Conservation (phyloP, 768 basidiomycete genomes). For the Lenzites betulinus region DNA sequence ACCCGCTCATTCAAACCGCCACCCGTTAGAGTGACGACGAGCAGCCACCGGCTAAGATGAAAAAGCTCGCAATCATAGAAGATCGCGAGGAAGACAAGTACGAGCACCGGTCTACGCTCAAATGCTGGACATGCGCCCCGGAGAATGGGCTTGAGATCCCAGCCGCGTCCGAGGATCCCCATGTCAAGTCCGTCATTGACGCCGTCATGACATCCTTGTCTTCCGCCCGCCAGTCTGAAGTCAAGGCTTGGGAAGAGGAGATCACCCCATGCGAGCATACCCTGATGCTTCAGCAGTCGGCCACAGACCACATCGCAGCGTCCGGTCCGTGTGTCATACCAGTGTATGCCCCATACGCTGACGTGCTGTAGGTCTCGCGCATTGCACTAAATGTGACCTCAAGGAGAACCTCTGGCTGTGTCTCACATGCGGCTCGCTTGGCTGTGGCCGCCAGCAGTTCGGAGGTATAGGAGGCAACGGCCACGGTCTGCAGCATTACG, state of each 20-base stretch:
- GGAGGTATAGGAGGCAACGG: constrained; percentile 86
- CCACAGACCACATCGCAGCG: constrained; percentile 49
- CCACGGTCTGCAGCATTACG: constrained; percentile 81
- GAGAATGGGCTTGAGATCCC: constrained; percentile 48
- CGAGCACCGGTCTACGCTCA: constrained; percentile 61
- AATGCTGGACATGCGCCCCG: constrained; percentile 76
- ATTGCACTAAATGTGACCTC: constrained; percentile 82
- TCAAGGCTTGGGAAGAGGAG: constrained; percentile 98
- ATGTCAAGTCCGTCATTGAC: constrained; percentile 61
- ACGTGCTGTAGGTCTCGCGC: constrained; percentile 61
- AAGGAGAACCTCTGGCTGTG: constrained; percentile 96
- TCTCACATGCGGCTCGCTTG: constrained; percentile 84
- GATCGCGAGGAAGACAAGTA: constrained; percentile 91
- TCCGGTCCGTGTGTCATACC: constrained; percentile 44
- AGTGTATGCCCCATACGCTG: background rate
- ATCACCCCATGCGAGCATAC: constrained; percentile 85
- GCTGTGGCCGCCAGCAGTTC: constrained; percentile 85
- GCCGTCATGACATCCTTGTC: constrained; percentile 81
- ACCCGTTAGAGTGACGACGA: constrained; percentile 61
- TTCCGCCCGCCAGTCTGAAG: constrained; percentile 89
- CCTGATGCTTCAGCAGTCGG: constrained; percentile 51
- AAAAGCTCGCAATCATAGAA: constrained; percentile 83
- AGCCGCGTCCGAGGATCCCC: constrained; percentile 35
- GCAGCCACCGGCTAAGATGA: constrained; percentile 89
- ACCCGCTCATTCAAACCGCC: background rate